Evolutionary conservation across 2,329 filamentous ascomycete species (phyloP), one percentile per base, ranked within the genome.

Genomic region (Colletotrichum eremochloae): DNA sequence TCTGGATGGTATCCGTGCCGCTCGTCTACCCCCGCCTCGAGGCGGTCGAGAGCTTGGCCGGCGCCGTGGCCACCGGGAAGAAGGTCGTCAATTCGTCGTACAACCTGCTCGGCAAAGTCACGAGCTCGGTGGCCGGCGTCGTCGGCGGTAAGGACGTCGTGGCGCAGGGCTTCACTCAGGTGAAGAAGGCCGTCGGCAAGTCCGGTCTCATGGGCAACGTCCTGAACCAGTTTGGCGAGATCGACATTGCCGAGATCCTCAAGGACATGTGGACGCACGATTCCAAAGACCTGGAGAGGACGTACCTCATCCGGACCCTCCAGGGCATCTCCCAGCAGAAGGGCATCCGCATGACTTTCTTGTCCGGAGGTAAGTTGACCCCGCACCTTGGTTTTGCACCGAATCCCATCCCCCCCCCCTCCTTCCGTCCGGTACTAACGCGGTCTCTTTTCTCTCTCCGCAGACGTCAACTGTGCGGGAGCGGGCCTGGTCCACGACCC

Each of bases 191-290:
- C 0, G 94, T 99, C 24, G 96, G 96, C 61, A 99, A 99, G 82
- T 93, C 91, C 1, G 96, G 96, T 1, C 86, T 99, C 63, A 98
- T 99, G 96, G 96, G 96, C 74, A 93, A 94, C 70, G 95, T 98
- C 50, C 86, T 99, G 61, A 98, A 95, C 84, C 95, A 97, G 46
- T 99, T 99, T 81, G 96, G 96, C 67, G 96, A 98, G 76, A 92
- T 99, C 73, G 96, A 98, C 78, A 90, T 98, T 63, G 91, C 96
- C 65, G 96, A 99, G 83, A 96, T 98, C 79, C 85, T 98, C 71
- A 92, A 96, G 79, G 96, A 99, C 81, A 92, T 97, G 86, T 99
- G 96, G 96, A 99, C 96, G 31, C 96, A 99, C 79, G 96, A 98
- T 63, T 95, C 93, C 64, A 99, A 98, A 88, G 96, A 99, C 77